Percentiles rank a stretch among this genome's conserved stretches.
Conservation (phyloP, 129 eudicot genomes). For the Arctium lappa region DNA sequence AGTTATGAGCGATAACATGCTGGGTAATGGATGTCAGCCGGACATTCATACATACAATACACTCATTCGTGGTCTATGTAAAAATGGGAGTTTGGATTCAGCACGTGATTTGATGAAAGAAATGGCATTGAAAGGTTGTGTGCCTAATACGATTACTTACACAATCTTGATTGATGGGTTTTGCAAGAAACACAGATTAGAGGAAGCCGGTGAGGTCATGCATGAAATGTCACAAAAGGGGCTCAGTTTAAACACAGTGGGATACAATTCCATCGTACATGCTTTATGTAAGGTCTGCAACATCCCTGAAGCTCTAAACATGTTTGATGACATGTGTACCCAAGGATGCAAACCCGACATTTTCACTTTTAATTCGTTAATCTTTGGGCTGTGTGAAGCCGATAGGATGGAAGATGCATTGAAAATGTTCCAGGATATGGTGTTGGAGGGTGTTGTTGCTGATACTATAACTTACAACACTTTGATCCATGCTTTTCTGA, state of each 20-base stretch:
- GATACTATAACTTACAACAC: conserved; percentile 86
- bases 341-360: conserved; percentile 80
- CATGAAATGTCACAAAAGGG: conserved; percentile 70
- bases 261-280: conserved; percentile 72
- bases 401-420: conserved; percentile 72
- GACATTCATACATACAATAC: conserved; percentile 68
- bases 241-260: conserved; percentile 56
- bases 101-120: conserved; percentile 58
- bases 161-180: conserved; percentile 73
- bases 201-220: conserved; percentile 54
- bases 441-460: conserved; percentile 83
- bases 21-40: conserved; percentile 45
- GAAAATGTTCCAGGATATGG: conserved; percentile 68
- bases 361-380: conserved; percentile 79
- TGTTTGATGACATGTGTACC: conserved; percentile 44
- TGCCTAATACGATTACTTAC: conserved; percentile 62
- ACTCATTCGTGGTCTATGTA: conserved; percentile 65
- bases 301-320: conserved; percentile 52
- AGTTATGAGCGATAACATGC: conserved; percentile 50
- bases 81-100: conserved; percentile 45
- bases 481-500: conserved; percentile 63
- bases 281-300: conserved; percentile 59
- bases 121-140: conserved; percentile 47
- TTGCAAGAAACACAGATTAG: conserved; percentile 55
- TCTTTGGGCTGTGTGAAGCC: conserved; percentile 66